phyloP scores from a whole-genome alignment of 805 yeast species.

The Saturnispora zaruensis region DNA sequence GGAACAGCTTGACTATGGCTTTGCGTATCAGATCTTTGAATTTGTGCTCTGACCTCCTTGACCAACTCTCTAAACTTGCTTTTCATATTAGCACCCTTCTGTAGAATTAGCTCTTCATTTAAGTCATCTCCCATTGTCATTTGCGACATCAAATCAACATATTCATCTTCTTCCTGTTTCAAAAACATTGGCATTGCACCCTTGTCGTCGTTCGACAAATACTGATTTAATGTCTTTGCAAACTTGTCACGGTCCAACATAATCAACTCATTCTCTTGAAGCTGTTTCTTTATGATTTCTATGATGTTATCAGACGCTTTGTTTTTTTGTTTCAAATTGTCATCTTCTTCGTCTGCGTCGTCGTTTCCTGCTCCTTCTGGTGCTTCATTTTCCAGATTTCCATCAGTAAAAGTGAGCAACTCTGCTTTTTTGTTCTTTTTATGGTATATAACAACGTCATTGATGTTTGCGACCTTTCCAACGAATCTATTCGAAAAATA shows the following conservation, averaged over 20 bases:
- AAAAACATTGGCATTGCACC: constrained; percentile 35
- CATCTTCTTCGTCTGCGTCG: constrained; percentile 1
- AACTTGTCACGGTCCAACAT: constrained; percentile 71
- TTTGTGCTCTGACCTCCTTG: constrained; percentile 22
- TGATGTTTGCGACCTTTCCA: constrained; percentile 84
- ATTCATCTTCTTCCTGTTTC: constrained; percentile 44
- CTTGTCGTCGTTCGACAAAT: constrained; percentile 2
- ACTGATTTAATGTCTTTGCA: constrained; percentile 40
- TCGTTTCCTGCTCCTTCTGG: constrained; percentile 9
- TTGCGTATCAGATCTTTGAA: constrained; percentile 7
- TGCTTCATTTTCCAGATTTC: background rate
- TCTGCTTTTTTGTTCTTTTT: constrained; percentile 32
- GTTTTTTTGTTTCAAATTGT: constrained; percentile 20
- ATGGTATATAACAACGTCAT: constrained; percentile 67
- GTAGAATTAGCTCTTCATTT: constrained; percentile 6
- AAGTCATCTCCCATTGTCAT: constrained; percentile 30
- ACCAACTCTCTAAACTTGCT: constrained; percentile 25
- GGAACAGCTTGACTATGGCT: background rate
- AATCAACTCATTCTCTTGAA: constrained; percentile 55
- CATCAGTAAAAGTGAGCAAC: background rate
- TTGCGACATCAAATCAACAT: constrained; percentile 40
- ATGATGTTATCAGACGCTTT: constrained; percentile 24
- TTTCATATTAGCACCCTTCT: constrained; percentile 19
- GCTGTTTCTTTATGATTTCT: constrained; percentile 51
- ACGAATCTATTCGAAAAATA: constrained; percentile 86